Evolutionary conservation across 805 yeast species (phyloP).

Genomic region (Kluyveromyces nonfermentans): DNA sequence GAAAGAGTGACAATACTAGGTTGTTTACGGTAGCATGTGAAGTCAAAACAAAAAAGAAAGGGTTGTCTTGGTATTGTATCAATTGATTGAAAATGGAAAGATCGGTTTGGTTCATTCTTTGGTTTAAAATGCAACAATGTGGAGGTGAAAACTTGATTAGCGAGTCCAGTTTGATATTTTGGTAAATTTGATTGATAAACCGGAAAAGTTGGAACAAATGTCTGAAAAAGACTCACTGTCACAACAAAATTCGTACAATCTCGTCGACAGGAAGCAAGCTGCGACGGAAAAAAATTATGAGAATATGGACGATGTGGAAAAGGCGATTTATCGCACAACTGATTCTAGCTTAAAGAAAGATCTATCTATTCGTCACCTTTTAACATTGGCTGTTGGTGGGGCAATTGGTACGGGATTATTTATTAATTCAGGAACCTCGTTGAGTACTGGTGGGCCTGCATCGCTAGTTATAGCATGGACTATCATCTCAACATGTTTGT

Average conservation of each 20-base stretch:
- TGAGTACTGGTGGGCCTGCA: constrained; percentile 56
- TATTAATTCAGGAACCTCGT: constrained; percentile 54
- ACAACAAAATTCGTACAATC: not conserved
- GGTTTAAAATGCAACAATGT: not conserved
- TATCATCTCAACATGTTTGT: constrained; percentile 48
- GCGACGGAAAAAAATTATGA: not conserved
- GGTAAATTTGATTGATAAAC: too few species aligned
- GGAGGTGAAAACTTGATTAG: too few species aligned
- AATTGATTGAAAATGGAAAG: not conserved
- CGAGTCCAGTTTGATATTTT: too few species aligned
- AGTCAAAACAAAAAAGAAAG: not conserved
- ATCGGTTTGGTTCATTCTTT: not conserved
- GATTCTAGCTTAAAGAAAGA: constrained; percentile 17
- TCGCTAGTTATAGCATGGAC: constrained; percentile 48
- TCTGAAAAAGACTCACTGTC: not conserved
- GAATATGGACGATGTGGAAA: constrained; percentile 3
- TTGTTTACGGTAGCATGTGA: not conserved
- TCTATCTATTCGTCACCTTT: constrained; percentile 36
- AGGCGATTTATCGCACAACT: not conserved
- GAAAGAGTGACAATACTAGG: too few species aligned
- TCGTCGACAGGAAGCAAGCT: not conserved
- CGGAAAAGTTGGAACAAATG: too few species aligned
- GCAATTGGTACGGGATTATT: constrained; percentile 63
- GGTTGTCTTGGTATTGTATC: not conserved
- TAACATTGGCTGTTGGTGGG: constrained; percentile 62